Conservation (phyloP, 2,329 filamentous ascomycete species). For the Fusarium napiforme region DNA sequence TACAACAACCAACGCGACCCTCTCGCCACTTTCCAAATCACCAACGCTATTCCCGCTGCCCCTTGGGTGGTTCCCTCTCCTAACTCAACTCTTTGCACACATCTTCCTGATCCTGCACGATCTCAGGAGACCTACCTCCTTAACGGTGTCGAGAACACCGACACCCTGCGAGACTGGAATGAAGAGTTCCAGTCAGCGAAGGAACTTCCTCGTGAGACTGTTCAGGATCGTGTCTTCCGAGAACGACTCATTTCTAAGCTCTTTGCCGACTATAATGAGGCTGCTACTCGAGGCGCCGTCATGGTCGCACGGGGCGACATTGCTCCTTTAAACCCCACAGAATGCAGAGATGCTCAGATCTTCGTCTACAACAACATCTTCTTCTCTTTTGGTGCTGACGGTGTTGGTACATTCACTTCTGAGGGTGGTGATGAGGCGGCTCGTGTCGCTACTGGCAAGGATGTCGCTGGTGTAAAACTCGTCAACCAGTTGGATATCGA, state of each 20-base stretch:
- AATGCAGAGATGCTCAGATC: constrained; percentile 92
- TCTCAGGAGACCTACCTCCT: constrained; percentile 94
- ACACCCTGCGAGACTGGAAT: constrained; percentile 97
- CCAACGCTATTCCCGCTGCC: constrained; percentile 90
- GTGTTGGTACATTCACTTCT: constrained; percentile 94
- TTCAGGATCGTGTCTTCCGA: constrained; percentile 95
- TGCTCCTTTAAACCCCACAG: constrained; percentile 92
- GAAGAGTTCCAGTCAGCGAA: constrained; percentile 98
- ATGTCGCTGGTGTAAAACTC: constrained; percentile 90
- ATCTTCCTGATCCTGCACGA: constrained; percentile 85
- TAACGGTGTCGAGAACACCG: constrained; percentile 89
- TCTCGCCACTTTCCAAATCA: constrained; percentile 92
- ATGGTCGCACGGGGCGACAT: constrained; percentile 94
- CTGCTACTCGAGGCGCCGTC: constrained; percentile 89
- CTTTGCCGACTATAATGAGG: constrained; percentile 97
- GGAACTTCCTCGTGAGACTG: constrained; percentile 90
- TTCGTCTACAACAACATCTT: constrained; percentile 99
- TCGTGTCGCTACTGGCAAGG: constrained; percentile 94
- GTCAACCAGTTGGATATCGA: constrained; percentile 98
- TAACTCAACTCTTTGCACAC: constrained; percentile 71
- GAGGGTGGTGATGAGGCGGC: constrained; percentile 98
- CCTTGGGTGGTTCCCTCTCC: constrained; percentile 88
- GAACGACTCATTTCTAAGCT: constrained; percentile 95
- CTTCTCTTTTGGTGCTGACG: constrained; percentile 97
- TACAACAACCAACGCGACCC: constrained; percentile 88